A percentile compares a stretch with the other conserved stretches of the same genome.
Conservation (phyloP, 768 basidiomycete species). For the Rhizopogon sp. region DNA sequence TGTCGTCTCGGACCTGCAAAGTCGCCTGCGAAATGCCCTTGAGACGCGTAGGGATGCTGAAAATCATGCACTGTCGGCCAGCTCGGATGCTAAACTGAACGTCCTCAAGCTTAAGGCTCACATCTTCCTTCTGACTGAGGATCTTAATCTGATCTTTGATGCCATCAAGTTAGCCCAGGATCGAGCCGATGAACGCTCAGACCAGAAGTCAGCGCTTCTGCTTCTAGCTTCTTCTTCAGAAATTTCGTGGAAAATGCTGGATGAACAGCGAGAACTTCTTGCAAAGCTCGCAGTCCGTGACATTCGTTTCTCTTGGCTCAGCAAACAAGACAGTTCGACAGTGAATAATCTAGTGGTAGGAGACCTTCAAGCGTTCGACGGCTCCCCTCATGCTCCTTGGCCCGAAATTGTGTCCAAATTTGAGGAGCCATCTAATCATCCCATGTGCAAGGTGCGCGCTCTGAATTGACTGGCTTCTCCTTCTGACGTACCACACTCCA, state of each 20-base stretch:
- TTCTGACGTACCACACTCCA: constrained; percentile 22
- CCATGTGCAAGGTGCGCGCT: constrained; percentile 58
- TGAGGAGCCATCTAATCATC: constrained; percentile 64
- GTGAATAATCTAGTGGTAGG: constrained; percentile 71
- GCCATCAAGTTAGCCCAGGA: constrained; percentile 83
- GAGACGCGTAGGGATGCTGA: constrained; percentile 44
- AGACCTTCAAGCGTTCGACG: constrained; percentile 83
- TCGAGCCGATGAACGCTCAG: constrained; percentile 56
- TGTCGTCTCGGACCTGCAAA: constrained; percentile 70
- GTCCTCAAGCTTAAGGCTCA: constrained; percentile 68
- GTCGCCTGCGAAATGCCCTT: constrained; percentile 59
- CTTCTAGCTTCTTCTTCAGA: constrained; percentile 79
- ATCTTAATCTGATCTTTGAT: constrained; percentile 81
- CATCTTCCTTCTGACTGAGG: constrained; percentile 65
- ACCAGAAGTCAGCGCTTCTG: constrained; percentile 76
- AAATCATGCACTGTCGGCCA: constrained; percentile 26
- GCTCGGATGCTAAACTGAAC: constrained; percentile 43
- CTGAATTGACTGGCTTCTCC: neutral
- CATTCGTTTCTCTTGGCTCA: constrained; percentile 79
- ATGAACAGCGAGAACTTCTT: constrained; percentile 62
- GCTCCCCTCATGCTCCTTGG: constrained; percentile 76
- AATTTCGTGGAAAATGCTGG: constrained; percentile 91
- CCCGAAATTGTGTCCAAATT: constrained; percentile 84
- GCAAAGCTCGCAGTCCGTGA: constrained; percentile 82
- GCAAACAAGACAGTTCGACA: constrained; percentile 82